phyloP scores from a whole-genome alignment of 129 eudicot species.

The Flaveria trinervia region DNA sequence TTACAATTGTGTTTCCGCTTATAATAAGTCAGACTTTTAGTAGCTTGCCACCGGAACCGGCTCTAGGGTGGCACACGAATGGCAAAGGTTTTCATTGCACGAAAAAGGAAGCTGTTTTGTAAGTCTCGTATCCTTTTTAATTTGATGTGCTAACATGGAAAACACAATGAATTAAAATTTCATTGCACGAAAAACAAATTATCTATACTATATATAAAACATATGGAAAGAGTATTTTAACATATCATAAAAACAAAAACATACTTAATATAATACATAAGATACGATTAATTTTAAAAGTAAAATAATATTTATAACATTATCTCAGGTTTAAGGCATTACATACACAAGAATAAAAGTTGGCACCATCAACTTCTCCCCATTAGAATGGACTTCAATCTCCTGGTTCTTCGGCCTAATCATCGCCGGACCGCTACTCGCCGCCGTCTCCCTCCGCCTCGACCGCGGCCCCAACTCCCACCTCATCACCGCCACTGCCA shows the following conservation, averaged over 20 bases:
- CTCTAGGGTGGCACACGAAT: conserved; percentile 57
- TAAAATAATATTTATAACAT: too few relatives aligned
- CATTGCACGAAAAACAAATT: too few relatives aligned
- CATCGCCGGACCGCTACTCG: conserved; percentile 60
- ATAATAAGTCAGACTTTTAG: conserved; percentile 63
- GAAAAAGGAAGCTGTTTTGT: conserved; percentile 52
- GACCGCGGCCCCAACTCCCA: conserved; percentile 65
- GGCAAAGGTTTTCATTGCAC: conserved; percentile 47
- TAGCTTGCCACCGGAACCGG: conserved; percentile 43
- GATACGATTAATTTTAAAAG: too few relatives aligned
- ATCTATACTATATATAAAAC: too few relatives aligned
- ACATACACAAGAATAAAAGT: conserved; percentile 44
- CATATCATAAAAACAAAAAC: too few relatives aligned
- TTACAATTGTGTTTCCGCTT: conserved; percentile 76
- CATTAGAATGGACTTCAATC: conserved; percentile 78
- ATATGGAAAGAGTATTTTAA: too few relatives aligned
- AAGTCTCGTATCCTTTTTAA: conserved; percentile 37
- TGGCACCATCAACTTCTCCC: conserved; percentile 44
- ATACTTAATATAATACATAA: too few relatives aligned
- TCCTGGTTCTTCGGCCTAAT: conserved; percentile 71
- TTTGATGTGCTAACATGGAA: too few relatives aligned
- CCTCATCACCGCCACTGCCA: conserved; percentile 57
- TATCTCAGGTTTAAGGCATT: conserved; percentile 58
- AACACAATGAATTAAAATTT: too few relatives aligned
- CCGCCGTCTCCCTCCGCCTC: conserved; percentile 60